These are phyloP conservation scores for Oxyria digyna DNA, from an alignment of 148 eudicot species.

Conservation along the genomic window DNA sequence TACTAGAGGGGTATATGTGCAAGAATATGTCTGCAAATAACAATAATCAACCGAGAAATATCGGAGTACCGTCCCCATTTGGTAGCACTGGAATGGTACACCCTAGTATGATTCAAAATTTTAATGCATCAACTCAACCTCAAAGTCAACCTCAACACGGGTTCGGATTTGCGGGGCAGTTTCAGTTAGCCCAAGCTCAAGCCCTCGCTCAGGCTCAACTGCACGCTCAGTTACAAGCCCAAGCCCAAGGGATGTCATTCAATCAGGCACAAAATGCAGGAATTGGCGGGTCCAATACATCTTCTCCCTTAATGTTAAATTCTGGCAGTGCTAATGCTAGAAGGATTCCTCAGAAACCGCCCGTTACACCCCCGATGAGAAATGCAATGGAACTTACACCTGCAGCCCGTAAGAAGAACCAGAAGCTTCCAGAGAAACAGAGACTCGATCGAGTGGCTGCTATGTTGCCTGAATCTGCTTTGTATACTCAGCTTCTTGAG, in stretches of 20 bases:
- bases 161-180: conserved; percentile 43
- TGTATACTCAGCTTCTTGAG: conserved; percentile 90
- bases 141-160: conserved; percentile 52
- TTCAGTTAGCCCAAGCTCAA: conserved; percentile 61
- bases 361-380: conserved; percentile 37
- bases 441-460: conserved; percentile 66
- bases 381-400: conserved; percentile 52
- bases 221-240: conserved; percentile 63
- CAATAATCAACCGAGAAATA: conserved; percentile 44
- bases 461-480: conserved; percentile 80
- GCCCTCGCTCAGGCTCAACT: conserved; percentile 42
- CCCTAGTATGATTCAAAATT: conserved; percentile 49
- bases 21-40: conserved; percentile 47
- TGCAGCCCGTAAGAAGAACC: conserved; percentile 73
- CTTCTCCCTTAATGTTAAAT: conserved; percentile 19
- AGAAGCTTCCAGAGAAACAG: conserved; percentile 70
- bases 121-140: conserved; percentile 23
- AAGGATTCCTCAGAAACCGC: conserved; percentile 62
- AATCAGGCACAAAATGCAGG: conserved; percentile 43
- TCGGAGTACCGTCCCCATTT: conserved; percentile 51
- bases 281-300: conserved; percentile 24
- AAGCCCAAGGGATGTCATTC: conserved; percentile 51
- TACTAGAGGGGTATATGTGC: conserved; percentile 8
- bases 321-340: conserved; percentile 30
- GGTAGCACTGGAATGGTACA: conserved; percentile 40